Conservation (phyloP, 2,329 filamentous ascomycete species). For the Trichoderma arundinaceum region DNA sequence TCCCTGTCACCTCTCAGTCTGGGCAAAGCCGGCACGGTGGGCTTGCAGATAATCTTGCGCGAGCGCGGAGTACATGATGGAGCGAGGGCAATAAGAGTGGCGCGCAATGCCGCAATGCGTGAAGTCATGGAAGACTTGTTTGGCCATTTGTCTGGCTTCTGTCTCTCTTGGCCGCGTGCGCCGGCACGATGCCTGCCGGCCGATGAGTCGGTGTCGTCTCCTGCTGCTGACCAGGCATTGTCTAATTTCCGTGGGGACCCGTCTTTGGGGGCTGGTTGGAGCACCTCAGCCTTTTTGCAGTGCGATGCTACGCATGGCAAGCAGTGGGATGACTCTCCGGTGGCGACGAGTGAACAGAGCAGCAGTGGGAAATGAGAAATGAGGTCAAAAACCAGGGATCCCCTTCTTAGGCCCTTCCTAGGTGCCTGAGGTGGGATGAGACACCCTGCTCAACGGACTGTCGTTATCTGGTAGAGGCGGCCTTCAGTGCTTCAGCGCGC, state of each 20-base stretch:
- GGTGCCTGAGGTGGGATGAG: conserved; percentile 12
- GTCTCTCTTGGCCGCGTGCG: conserved; percentile 3
- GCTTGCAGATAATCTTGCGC: conserved; percentile 20
- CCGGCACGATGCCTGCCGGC: conserved; percentile 2
- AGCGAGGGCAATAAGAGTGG: neutral
- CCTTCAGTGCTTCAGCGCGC: conserved; percentile 3
- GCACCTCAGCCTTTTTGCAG: conserved; percentile 25
- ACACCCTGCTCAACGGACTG: conserved; percentile 6
- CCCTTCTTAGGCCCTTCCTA: neutral
- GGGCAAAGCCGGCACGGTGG: conserved; percentile 12
- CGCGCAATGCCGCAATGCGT: neutral
- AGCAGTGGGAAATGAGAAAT: conserved; percentile 23
- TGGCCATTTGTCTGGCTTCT: neutral
- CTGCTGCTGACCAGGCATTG: conserved; percentile 21
- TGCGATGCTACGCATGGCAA: conserved; percentile 24
- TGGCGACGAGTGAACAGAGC: conserved; percentile 7
- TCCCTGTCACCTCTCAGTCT: conserved; percentile 21
- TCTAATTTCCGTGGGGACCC: conserved; percentile 27
- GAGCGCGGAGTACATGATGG: neutral
- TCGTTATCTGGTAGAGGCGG: conserved; percentile 2
- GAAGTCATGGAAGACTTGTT: neutral
- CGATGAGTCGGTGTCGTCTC: conserved; percentile 21
- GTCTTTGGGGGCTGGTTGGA: conserved; percentile 5
- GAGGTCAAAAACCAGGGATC: conserved; percentile 14
- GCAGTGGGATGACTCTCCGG: conserved; percentile 4